Evolutionary conservation across 2,329 filamentous ascomycete genomes (phyloP), one percentile per base, ranked within the genome.

Genomic region (Drechslerella dactyloides): DNA sequence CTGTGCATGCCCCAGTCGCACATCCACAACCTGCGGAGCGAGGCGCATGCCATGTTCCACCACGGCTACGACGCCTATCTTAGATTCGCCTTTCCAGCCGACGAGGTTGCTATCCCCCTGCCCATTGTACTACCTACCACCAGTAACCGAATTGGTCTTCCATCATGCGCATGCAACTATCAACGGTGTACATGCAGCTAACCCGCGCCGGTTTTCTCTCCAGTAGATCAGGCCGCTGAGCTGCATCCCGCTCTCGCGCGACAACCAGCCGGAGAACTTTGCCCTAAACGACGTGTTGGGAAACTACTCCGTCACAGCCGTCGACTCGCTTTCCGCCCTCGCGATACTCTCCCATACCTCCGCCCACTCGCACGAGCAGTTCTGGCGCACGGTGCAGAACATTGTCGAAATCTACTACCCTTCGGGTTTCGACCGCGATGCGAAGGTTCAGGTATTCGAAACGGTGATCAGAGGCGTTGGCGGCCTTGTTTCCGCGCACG

Each of bases 401-500:
- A 58, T 76, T 15, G 66, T 66, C 77, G 76, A 61, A 78, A 82
- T 40, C 76, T 84, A 69, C 74, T 79, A 35, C 82, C 40, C 88
- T 2, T 85, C 87, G 61, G 94, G 92, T 0, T 99, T 99, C 77
- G 91, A 99, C 79, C 83, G 96, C 44, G 93, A 99, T 80, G 96
- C 93, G 82, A 99, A 97, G 80, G 94, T 99, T 1, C 93, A 99
- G 81, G 91, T 99, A 42, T 99, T 99, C 78, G 94, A 99, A 82
- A 97, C 93, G 0, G 93, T 96, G 37, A 99, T 99, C 76, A 86
- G 94, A 68, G 94, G 93, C 15, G 86, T 96, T 51, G 94, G 94
- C 13, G 94, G 94, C 0, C 82, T 99, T 64, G 81, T 99, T 74
- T 97, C 93, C 77, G 92, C 93, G 1, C 94, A 99, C 81, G 82